Evolutionary conservation across 2,329 filamentous ascomycete species (phyloP).

Genomic region (Trichoderma pleuroti): DNA sequence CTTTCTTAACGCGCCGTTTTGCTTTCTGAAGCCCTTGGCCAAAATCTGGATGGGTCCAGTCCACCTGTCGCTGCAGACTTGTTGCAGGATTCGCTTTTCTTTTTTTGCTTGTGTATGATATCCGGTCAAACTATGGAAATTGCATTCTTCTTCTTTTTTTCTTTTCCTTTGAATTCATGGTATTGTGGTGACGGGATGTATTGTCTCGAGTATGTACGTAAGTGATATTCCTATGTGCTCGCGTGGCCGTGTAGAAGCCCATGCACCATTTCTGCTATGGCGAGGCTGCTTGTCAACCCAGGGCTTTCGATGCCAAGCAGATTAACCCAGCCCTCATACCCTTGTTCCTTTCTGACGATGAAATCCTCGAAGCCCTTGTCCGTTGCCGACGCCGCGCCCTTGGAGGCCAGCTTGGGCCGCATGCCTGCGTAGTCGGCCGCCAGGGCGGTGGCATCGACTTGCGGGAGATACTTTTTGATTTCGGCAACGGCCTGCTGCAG

Average conservation of each 20-base stretch:
- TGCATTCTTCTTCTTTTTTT: background rate
- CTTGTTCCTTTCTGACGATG: conserved; percentile 71
- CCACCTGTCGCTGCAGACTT: background rate
- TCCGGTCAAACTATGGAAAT: conserved; percentile 8
- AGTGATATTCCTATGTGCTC: background rate
- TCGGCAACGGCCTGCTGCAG: conserved; percentile 66
- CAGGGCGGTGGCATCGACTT: conserved; percentile 62
- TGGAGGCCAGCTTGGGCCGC: conserved; percentile 70
- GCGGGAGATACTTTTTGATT: conserved; percentile 76
- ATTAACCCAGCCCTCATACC: conserved; percentile 80
- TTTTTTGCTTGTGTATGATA: conserved; percentile 12
- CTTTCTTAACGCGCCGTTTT: background rate
- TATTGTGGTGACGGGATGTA: background rate
- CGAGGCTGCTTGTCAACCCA: conserved; percentile 80
- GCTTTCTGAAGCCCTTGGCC: background rate
- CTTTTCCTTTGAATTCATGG: background rate
- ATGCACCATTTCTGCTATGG: conserved; percentile 75
- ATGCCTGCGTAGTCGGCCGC: conserved; percentile 87
- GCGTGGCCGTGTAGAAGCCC: conserved; percentile 43
- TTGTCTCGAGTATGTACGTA: background rate
- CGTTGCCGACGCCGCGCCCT: conserved; percentile 54
- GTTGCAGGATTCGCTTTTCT: background rate
- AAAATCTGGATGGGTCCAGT: conserved; percentile 4
- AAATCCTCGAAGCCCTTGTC: conserved; percentile 79
- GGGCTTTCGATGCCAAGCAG: conserved; percentile 91